Percentiles rank a stretch among this genome's conserved stretches.
phyloP scores from a whole-genome alignment of 768 basidiomycete species.

The Boletus patriciae region DNA sequence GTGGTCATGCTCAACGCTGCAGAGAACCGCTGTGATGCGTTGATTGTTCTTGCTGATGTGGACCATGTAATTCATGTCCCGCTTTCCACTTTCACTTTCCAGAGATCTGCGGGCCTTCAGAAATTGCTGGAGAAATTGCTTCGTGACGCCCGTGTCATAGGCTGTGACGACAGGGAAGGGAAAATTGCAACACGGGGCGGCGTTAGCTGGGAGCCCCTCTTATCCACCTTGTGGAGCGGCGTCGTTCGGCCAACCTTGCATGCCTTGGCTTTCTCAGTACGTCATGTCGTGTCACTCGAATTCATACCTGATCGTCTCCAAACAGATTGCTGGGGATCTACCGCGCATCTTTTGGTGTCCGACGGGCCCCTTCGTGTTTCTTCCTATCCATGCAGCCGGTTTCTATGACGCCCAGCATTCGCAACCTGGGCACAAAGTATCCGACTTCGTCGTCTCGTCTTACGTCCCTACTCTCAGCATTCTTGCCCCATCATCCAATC shows the following conservation, averaged over 20 bases:
- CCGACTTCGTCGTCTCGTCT: neutral
- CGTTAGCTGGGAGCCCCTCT: neutral
- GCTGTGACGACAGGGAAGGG: neutral
- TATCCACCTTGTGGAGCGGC: too few species aligned
- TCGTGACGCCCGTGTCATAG: too few species aligned
- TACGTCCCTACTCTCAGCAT: slow-evolving; percentile 2
- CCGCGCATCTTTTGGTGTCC: too few species aligned
- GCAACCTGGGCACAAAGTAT: neutral
- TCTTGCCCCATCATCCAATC: neutral
- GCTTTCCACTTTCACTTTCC: neutral
- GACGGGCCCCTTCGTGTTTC: too few species aligned
- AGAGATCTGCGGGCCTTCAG: neutral
- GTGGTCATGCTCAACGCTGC: neutral
- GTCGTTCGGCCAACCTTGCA: slow-evolving; percentile 5
- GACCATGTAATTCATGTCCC: slow-evolving; percentile 4
- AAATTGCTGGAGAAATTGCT: neutral
- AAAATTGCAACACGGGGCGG: neutral
- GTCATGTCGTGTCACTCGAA: neutral
- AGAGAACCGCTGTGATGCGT: slow-evolving; percentile 33
- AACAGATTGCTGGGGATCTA: too few species aligned
- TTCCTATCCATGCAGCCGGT: too few species aligned
- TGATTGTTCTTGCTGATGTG: slow-evolving; percentile 4
- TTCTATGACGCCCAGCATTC: too few species aligned
- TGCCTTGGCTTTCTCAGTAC: slow-evolving; percentile 2
- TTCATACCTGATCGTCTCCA: neutral